Base-by-base conservation (phyloP, 805 yeast genomes). In the Yamadazyma sp. region DNA sequence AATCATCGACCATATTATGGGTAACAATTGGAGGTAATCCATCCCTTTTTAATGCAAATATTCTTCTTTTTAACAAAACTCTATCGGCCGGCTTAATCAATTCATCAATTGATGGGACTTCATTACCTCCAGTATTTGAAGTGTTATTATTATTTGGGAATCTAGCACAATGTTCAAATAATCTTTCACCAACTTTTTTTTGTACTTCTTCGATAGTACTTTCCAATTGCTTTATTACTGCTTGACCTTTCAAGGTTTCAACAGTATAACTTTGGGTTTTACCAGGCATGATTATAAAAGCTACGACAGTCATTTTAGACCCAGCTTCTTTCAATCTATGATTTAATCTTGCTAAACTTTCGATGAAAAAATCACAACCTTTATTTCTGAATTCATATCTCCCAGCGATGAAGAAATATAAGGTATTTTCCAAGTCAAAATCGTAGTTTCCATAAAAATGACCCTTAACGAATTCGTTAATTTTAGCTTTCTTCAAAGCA, bases 211-310 rank as follows among this genome's bases (percentile, higher is more conserved):
- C 76, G 38, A 91, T 89, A 7, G 97, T 84, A 50, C 74, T 79
- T 56, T 89, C 96, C 50, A 91, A 74, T 36, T 95, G 94, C 57
- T 83, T 83, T 47, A 89, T 83, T 30, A 89, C 97, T 1, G 98
- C 97, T 64, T 93, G 98, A 29, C 96, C 95, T 65, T 83, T 86
- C 50, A 91, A 74, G 4, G 98, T 93, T 58, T 91, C 98, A 21
- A 88, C 95, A 2, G 98, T 93, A 62, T 87, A 91, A 0, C 97
- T 89, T 51, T 85, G 82, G 38, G 95, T 89, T 33, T 81, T 78
- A 12, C 97, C 98, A 3, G 98, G 98, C 98, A 93, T 93, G 61
- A 91, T 91, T 53, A 91, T 87, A 56, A 91, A 91, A 8, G 98
- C 98, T 28, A 91, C 97, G 14, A 91, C 93, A 0, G 98, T 91